A percentile compares a stretch with the other conserved stretches of the same genome.
Evolutionary conservation across 768 basidiomycete genomes (phyloP).

Genomic region (Lactifluus echinatus): DNA sequence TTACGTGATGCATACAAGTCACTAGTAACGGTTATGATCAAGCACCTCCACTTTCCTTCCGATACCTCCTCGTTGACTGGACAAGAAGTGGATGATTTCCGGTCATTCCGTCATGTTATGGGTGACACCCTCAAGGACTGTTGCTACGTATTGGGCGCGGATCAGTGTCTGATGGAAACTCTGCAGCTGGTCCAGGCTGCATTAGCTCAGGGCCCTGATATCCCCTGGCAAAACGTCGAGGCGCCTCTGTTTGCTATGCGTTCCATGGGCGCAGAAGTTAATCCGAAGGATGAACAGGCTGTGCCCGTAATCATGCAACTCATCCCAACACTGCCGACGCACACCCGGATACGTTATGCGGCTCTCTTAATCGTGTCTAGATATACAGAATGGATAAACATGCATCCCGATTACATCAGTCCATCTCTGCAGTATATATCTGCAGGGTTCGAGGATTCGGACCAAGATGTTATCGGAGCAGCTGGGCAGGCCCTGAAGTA

Average conservation of each 20-base stretch:
- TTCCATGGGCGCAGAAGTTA: slow-evolving; percentile 94
- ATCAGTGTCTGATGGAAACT: slow-evolving; percentile 70
- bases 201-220: slow-evolving; percentile 48
- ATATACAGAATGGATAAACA: slow-evolving; percentile 94
- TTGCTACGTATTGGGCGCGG: slow-evolving; percentile 85
- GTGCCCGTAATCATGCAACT: slow-evolving; percentile 97
- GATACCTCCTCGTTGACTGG: slow-evolving; percentile 56
- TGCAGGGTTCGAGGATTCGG: slow-evolving; percentile 76
- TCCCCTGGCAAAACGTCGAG: slow-evolving; percentile 93
- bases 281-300: slow-evolving; percentile 68
- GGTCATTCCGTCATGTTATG: slow-evolving; percentile 95
- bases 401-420: slow-evolving; percentile 78
- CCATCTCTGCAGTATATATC: slow-evolving; percentile 88
- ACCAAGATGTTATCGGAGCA: slow-evolving; percentile 80
- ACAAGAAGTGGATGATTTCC: slow-evolving; percentile 90
- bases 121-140: slow-evolving; percentile 99
- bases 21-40: slow-evolving; percentile 80
- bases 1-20: slow-evolving; percentile 77
- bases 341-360: slow-evolving; percentile 91
- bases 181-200: slow-evolving; percentile 74
- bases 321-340: slow-evolving; percentile 79
- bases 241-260: slow-evolving; percentile 96
- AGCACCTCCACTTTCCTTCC: slow-evolving; percentile 84
- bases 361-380: slow-evolving; percentile 90
- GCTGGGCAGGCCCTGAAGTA: slow-evolving; percentile 95